Conservation (phyloP, 108 stramenopile species). For the Tribonema minus region DNA sequence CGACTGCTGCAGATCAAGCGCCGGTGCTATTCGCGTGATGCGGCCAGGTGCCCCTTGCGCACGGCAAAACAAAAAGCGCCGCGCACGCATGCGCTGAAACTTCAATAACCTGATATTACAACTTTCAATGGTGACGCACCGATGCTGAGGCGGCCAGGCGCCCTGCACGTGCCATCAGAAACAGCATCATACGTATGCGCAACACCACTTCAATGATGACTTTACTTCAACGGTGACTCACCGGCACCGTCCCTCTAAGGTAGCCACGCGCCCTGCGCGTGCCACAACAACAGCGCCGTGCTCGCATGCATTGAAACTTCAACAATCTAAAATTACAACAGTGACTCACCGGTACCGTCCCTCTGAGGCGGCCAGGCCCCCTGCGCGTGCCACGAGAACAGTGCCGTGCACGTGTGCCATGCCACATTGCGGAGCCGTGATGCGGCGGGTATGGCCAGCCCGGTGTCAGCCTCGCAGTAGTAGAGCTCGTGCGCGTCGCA, state of each 20-base stretch:
- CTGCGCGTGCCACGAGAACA: conserved; percentile 59
- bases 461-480: conserved; percentile 51
- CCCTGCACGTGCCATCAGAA: conserved; percentile 63
- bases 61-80: conserved; percentile 54
- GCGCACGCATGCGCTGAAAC: conserved; percentile 56
- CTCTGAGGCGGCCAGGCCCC: conserved; percentile 55
- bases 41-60: conserved; percentile 63
- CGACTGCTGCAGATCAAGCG: too few species aligned
- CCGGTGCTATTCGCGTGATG: conserved; percentile 27
- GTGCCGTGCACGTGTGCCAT: conserved; percentile 61
- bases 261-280: conserved; percentile 60
- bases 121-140: too few species aligned
- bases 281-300: conserved; percentile 57
- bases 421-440: conserved; percentile 45
- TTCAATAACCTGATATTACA: too few species aligned
- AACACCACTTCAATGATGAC: too few species aligned
- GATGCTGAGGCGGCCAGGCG: conserved; percentile 50
- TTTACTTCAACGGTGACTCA: too few species aligned
- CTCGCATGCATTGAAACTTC: conserved; percentile 54
- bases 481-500: conserved; percentile 38
- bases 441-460: conserved; percentile 54
- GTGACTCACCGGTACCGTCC: conserved; percentile 19
- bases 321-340: too few species aligned
- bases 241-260: conserved; percentile 26
- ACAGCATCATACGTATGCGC: conserved; percentile 59